Evolutionary conservation across 2,329 filamentous ascomycete genomes (phyloP).

Genomic region (Ophiosphaerella korrae): DNA sequence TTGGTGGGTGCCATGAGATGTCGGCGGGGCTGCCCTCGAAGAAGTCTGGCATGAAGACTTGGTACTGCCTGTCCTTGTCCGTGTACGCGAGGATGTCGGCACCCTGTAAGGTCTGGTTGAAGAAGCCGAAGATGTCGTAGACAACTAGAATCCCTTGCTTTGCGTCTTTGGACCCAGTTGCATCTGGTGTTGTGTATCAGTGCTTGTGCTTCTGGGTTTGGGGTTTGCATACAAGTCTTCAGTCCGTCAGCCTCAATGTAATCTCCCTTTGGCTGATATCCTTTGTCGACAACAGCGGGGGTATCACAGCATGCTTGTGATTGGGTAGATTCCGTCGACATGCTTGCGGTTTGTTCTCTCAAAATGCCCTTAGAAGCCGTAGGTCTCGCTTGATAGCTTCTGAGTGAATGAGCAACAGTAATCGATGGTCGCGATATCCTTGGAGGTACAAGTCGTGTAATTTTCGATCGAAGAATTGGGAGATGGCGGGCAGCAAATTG

Average conservation of each 20-base stretch:
- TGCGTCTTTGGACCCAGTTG: conserved; percentile 61
- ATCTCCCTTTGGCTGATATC: conserved; percentile 63
- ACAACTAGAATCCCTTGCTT: conserved; percentile 63
- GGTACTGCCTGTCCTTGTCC: conserved; percentile 74
- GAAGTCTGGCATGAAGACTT: conserved; percentile 90
- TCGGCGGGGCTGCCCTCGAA: conserved; percentile 76
- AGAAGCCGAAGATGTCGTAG: conserved; percentile 69
- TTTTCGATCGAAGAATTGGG: background rate
- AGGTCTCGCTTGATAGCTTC: background rate
- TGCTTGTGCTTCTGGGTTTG: background rate
- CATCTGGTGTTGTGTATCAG: conserved; percentile 47
- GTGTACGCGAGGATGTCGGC: conserved; percentile 65
- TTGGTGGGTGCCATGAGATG: conserved; percentile 65
- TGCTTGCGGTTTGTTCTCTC: conserved; percentile 21
- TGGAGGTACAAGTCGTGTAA: conserved; percentile 5
- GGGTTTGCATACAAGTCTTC: conserved; percentile 60
- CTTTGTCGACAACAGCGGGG: conserved; percentile 54
- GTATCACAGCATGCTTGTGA: conserved; percentile 54
- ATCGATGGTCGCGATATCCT: conserved; percentile 13
- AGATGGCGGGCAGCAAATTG: background rate
- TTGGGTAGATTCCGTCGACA: conserved; percentile 46
- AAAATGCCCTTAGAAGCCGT: background rate
- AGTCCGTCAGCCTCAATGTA: conserved; percentile 65
- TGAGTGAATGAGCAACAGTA: conserved; percentile 3
- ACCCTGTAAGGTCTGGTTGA: conserved; percentile 66